Conservation (phyloP, 768 basidiomycete species). For the Mycena olivaceomarginata region DNA sequence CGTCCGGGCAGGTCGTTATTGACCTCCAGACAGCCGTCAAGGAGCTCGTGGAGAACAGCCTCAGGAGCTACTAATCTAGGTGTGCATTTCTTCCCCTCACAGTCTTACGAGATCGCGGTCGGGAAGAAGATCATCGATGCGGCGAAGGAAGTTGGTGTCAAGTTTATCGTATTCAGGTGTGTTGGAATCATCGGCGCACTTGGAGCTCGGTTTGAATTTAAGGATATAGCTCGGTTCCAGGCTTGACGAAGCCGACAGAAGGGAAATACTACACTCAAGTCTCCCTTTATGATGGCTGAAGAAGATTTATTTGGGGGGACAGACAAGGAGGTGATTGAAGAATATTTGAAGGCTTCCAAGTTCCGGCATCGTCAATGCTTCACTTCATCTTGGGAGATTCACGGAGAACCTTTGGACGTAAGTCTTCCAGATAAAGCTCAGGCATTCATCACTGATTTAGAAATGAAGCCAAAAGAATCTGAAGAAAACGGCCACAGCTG, state of each 20-base stretch:
- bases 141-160: no score
- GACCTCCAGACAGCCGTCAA: constrained; percentile 96
- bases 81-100: constrained; percentile 55
- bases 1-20: constrained; percentile 96
- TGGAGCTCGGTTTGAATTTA: no score
- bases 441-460: not conserved
- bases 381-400: constrained; percentile 3
- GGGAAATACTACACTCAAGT: not conserved
- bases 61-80: constrained; percentile 91
- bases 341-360: constrained; percentile 14
- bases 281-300: not conserved
- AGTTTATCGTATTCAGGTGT: not conserved
- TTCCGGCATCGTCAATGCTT: constrained; percentile 15
- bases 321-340: constrained; percentile 7
- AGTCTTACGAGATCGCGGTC: no score
- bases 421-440: not conserved
- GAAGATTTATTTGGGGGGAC: not conserved
- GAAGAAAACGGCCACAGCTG: not conserved
- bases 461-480: not conserved
- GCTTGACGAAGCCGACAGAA: not conserved
- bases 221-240: not conserved
- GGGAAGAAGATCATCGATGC: no score
- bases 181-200: not conserved
- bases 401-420: constrained; percentile 17
- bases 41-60: constrained; percentile 96